These are phyloP conservation scores for Suaeda aralocaspica DNA, from an alignment of 148 eudicot species.

Conservation along the genomic window DNA sequence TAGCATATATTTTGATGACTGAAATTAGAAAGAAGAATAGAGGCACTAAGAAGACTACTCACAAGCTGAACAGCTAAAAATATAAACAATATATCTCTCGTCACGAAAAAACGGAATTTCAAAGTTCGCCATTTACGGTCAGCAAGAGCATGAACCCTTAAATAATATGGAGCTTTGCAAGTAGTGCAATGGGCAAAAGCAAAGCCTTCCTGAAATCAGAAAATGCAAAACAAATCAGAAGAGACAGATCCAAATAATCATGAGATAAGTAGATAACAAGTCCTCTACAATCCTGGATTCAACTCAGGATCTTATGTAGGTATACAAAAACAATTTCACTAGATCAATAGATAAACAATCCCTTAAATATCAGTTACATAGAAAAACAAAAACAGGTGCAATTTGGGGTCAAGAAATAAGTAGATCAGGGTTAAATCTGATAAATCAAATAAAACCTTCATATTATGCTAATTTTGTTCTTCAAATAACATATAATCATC, in stretches of 20 bases:
- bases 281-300: not conserved
- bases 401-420: not conserved
- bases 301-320: too few relatives aligned
- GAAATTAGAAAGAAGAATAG: not conserved
- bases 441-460: too few relatives aligned
- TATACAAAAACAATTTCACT: too few relatives aligned
- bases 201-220: constrained; percentile 79
- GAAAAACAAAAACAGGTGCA: not conserved
- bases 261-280: not conserved
- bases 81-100: constrained; percentile 84
- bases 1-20: not conserved
- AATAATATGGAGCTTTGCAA: constrained; percentile 90
- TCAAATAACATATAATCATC: too few relatives aligned
- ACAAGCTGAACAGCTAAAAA: constrained; percentile 90
- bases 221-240: not conserved
- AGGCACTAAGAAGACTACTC: constrained; percentile 35
- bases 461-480: too few relatives aligned
- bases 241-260: not conserved
- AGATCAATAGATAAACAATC: too few relatives aligned
- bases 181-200: constrained; percentile 99
- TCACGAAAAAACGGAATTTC: constrained; percentile 94
- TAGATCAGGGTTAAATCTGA: not conserved
- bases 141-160: constrained; percentile 80
- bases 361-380: too few relatives aligned
- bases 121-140: constrained; percentile 89